phyloP scores from a whole-genome alignment of 2,329 filamentous ascomycete species.

The Rutstroemia sydowiana region DNA sequence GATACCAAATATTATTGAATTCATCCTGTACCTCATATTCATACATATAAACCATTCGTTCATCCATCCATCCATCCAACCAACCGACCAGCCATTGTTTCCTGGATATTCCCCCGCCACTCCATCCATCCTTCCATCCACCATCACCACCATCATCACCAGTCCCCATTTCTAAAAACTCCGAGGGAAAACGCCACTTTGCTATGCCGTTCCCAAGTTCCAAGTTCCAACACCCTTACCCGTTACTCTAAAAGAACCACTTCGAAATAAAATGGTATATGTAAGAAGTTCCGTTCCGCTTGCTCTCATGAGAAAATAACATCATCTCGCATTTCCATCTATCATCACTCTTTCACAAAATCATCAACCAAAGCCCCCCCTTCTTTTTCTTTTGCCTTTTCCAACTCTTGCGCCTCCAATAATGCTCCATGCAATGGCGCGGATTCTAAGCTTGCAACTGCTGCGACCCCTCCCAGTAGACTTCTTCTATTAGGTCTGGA shows the following conservation, averaged over 20 bases:
- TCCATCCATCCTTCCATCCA: not conserved
- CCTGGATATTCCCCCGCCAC: no score
- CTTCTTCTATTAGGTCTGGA: slow-evolving; percentile 46
- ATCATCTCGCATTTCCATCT: not conserved
- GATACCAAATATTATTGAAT: no score
- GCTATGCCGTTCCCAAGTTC: not conserved
- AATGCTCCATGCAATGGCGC: slow-evolving; percentile 34
- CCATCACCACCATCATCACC: not conserved
- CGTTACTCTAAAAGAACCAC: not conserved
- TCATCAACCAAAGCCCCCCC: not conserved
- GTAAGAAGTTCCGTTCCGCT: not conserved
- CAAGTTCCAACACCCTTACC: not conserved
- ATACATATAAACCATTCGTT: no score
- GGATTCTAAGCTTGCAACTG: slow-evolving; percentile 39
- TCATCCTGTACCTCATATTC: no score
- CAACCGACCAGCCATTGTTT: no score
- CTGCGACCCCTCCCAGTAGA: slow-evolving; percentile 38
- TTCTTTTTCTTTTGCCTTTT: not conserved
- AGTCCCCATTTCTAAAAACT: not conserved
- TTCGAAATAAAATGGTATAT: slow-evolving; percentile 10
- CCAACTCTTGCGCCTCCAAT: slow-evolving; percentile 6
- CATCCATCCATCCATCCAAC: no score
- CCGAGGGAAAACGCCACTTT: not conserved
- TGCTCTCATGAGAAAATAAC: not conserved
- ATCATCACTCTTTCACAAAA: slow-evolving; percentile 6